These are phyloP conservation scores for Coemansia sp. DNA, from an alignment of 192 early-diverging fungal species.

Conservation along the genomic window DNA sequence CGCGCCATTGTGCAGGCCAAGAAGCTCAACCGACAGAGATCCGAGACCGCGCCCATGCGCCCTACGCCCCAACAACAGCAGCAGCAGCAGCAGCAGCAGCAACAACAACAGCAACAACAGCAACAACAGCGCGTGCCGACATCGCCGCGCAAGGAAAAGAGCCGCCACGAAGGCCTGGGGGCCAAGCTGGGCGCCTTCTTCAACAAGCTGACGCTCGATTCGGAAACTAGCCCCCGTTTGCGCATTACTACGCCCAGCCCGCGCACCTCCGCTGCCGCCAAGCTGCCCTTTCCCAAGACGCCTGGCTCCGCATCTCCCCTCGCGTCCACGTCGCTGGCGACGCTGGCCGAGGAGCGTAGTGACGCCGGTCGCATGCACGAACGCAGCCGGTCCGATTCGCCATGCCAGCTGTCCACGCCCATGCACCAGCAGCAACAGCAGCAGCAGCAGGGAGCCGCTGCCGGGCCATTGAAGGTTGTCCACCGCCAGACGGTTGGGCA, in stretches of 20 bases:
- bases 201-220: constrained; percentile 44
- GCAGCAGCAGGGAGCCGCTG: neutral
- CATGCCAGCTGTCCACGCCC: neutral
- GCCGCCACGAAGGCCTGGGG: constrained; percentile 35
- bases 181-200: constrained; percentile 48
- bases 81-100: constrained; percentile 9
- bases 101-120: constrained; percentile 3
- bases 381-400: constrained; percentile 44
- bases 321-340: neutral
- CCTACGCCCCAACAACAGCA: neutral
- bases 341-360: neutral
- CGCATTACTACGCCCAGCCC: constrained; percentile 16
- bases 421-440: constrained; percentile 2
- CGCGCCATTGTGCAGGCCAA: constrained; percentile 13
- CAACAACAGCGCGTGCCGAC: constrained; percentile 20
- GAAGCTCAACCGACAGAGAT: constrained; percentile 43
- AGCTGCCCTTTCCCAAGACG: constrained; percentile 11
- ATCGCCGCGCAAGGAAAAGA: constrained; percentile 35
- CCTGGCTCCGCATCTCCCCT: constrained; percentile 6
- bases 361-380: constrained; percentile 21
- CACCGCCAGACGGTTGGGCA: constrained; percentile 43
- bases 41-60: constrained; percentile 44
- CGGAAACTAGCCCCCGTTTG: constrained; percentile 32
- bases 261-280: neutral
- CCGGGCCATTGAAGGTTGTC: neutral